Evolutionary conservation across 108 stramenopile genomes (phyloP).

Genomic region (Licmophora abbreviata): DNA sequence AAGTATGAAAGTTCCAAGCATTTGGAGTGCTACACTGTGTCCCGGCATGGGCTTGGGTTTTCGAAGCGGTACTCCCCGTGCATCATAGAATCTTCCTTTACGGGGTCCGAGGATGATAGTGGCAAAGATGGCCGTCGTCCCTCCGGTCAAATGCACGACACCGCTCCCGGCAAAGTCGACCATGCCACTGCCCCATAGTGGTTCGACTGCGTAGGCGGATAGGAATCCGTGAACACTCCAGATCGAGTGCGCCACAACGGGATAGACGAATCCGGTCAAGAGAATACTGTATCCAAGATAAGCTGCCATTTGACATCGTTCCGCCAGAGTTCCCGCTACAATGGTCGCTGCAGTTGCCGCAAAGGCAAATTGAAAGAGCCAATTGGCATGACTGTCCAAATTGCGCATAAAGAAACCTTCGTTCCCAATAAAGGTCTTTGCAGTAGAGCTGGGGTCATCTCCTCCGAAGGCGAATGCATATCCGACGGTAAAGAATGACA

Average conservation of each 20-base stretch:
- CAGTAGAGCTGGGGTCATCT: constrained; percentile 15
- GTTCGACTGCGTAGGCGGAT: constrained; percentile 21
- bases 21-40: constrained; percentile 61
- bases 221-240: constrained; percentile 75
- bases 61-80: constrained; percentile 41
- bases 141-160: constrained; percentile 92
- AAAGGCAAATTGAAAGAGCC: constrained; percentile 85
- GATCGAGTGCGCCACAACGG: constrained; percentile 73
- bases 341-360: constrained; percentile 84
- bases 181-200: constrained; percentile 46
- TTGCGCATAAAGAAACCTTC: constrained; percentile 76
- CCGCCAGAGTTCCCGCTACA: constrained; percentile 93
- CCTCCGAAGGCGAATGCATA: constrained; percentile 79
- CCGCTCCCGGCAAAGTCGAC: constrained; percentile 90
- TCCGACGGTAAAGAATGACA: constrained; percentile 73
- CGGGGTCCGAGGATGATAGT: constrained; percentile 80
- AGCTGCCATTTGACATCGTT: constrained; percentile 84
- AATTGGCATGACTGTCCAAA: constrained; percentile 63
- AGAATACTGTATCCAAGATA: constrained; percentile 74
- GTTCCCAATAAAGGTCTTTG: constrained; percentile 58
- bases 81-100: constrained; percentile 75
- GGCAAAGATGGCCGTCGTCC: constrained; percentile 70
- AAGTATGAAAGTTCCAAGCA: constrained; percentile 77
- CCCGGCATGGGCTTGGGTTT: constrained; percentile 61
- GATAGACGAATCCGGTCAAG: constrained; percentile 84